Percentiles rank a stretch among this genome's conserved stretches.
These are phyloP conservation scores for Erodium moschatum DNA, from an alignment of 441 rosid genomes.

Conservation along the genomic window DNA sequence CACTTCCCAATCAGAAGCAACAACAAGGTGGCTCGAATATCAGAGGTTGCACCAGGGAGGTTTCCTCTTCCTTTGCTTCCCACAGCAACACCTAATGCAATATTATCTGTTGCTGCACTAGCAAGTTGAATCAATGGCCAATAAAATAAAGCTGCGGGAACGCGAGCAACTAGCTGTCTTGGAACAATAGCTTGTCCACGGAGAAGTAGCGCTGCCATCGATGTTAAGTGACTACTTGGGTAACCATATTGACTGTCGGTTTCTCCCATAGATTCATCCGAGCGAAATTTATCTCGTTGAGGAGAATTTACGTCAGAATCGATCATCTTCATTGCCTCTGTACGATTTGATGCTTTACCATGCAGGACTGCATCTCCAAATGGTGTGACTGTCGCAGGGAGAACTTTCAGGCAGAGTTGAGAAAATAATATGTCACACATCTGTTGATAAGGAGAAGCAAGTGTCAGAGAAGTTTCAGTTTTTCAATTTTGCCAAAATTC, in stretches of 20 bases:
- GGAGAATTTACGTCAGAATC: constrained; percentile 23
- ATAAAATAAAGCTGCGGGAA: constrained; percentile 82
- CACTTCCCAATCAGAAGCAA: constrained; percentile 93
- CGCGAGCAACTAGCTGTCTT: constrained; percentile 90
- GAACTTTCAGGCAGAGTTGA: constrained; percentile 93
- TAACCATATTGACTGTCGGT: constrained; percentile 39
- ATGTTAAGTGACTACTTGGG: constrained; percentile 41
- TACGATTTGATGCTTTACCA: constrained; percentile 19
- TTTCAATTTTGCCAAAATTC: not conserved
- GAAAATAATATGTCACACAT: constrained; percentile 98
- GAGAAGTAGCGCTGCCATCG: constrained; percentile 91
- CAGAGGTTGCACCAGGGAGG: constrained; percentile 93
- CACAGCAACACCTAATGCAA: constrained; percentile 96
- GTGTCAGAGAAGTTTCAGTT: constrained; percentile 1
- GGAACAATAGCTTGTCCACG: constrained; percentile 88
- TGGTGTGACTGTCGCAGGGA: constrained; percentile 38
- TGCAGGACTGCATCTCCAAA: constrained; percentile 39
- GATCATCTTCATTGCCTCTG: constrained; percentile 3
- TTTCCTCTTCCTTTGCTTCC: constrained; percentile 99
- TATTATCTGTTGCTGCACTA: constrained; percentile 91
- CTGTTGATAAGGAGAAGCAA: constrained; percentile 38
- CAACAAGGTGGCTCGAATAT: constrained; percentile 83
- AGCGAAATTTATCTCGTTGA: constrained; percentile 32
- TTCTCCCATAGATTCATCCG: constrained; percentile 42
- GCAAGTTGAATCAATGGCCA: constrained; percentile 99